Evolutionary conservation across 2,329 filamentous ascomycete species (phyloP), one percentile per base, ranked within the genome.

Genomic region (Hymenoscyphus linearis): DNA sequence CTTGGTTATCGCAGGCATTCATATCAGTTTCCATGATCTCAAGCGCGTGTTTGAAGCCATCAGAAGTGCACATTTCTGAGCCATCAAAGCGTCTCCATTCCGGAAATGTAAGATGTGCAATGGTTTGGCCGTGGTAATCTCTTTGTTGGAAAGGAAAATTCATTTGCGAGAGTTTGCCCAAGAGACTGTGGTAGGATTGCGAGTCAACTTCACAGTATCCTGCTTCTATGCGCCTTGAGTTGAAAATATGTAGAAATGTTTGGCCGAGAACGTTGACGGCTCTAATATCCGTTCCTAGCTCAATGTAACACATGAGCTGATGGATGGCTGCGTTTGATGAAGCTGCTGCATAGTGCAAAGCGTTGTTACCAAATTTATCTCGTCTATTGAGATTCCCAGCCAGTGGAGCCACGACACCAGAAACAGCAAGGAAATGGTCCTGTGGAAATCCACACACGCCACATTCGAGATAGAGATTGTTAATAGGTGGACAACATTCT

Each of bases 91-190:
- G 27, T n/a, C 22, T 47, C 40, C 40, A 47, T 13, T 57, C 55
- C 13, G 47, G 36, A 37, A 57, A 57, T 4, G 55, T 35, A 47
- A 57, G 36, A 14, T 57, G 55, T 9, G 55, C 55, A 13, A 57
- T 47, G 4, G 55, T 44, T 16, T 31, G 34, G 36, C 55, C 55
- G 18, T 57, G 55, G 13, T 13, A 57, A 16, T 57, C 36, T 57
- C n/a, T 35, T 2, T 22, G 18, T 9, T 25, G 18, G n/a, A 35
- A 55, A 22, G 27, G 34, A 16, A 55, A 55, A 22, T 22, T 22
- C 40, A 47, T 7, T 4, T 47, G n/a, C 18, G 40, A 18, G 7
- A 47, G 40, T 47, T 47, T 47, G 22, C 22, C 40, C n/a, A 47
- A 12, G 22, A 47, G 40, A 47, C 18, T 25, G 40, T 25, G 40